These are phyloP conservation scores for Annulohypoxylon nitens DNA, from an alignment of 495 filamentous ascomycete species.

Conservation along the genomic window DNA sequence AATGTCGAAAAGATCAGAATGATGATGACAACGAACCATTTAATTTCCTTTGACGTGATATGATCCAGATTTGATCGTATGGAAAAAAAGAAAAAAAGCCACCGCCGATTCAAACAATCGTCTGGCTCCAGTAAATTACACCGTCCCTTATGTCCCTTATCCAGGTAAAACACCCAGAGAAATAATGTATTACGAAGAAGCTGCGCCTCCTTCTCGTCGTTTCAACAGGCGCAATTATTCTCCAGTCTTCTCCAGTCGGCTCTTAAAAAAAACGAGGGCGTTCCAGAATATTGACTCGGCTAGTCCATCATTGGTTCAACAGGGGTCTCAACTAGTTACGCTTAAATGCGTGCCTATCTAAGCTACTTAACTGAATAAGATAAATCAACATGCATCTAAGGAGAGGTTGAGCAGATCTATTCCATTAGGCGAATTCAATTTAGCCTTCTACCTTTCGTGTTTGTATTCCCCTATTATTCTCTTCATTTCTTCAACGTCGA, in stretches of 20 bases:
- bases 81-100: not conserved
- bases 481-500: too few species aligned
- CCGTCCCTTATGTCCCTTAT: slow-evolving; percentile 9
- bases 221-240: slow-evolving; percentile 38
- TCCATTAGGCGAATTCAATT: too few species aligned
- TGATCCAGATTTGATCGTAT: slow-evolving; percentile 6
- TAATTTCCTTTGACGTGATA: slow-evolving; percentile 30
- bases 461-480: too few species aligned
- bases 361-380: too few species aligned
- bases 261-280: slow-evolving; percentile 7
- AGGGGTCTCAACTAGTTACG: slow-evolving; percentile 14
- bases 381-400: not conserved
- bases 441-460: not conserved
- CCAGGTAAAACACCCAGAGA: slow-evolving; percentile 28
- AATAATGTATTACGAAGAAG: slow-evolving; percentile 31
- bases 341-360: slow-evolving; percentile 4
- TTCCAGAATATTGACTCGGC: slow-evolving; percentile 32
- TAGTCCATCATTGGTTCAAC: slow-evolving; percentile 20
- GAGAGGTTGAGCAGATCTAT: too few species aligned
- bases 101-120: slow-evolving; percentile 20
- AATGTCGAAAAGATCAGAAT: slow-evolving; percentile 4
- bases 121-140: slow-evolving; percentile 30
- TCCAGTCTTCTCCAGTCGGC: slow-evolving; percentile 25
- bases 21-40: slow-evolving; percentile 24
- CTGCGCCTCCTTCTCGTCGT: slow-evolving; percentile 40